Percentiles rank a stretch among this genome's conserved stretches.
These are phyloP conservation scores for Scutellaria minor DNA, from an alignment of 257 asterid genomes.

Conservation along the genomic window DNA sequence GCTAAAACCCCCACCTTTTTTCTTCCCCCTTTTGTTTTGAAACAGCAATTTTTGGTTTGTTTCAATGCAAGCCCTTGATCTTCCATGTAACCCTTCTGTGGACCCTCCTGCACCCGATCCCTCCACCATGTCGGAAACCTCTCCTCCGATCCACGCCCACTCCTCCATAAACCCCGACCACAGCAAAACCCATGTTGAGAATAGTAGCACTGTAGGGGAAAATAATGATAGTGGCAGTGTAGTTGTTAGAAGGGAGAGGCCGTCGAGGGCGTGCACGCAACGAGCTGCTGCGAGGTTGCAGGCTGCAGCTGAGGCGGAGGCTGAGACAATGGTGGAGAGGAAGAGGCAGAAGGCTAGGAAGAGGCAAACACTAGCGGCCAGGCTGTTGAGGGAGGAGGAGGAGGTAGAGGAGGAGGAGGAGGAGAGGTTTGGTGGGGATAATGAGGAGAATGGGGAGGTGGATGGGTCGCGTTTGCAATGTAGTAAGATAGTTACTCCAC, in stretches of 20 bases:
- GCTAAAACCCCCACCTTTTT: conserved; percentile 40
- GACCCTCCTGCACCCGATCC: conserved; percentile 52
- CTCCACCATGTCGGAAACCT: conserved; percentile 49
- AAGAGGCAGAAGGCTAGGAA: conserved; percentile 63
- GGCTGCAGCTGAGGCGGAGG: conserved; percentile 92
- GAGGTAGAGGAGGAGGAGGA: conserved; percentile 37
- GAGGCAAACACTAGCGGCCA: conserved; percentile 62
- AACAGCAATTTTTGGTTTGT: conserved; percentile 32
- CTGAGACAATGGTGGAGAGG: conserved; percentile 64
- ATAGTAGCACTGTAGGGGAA: conserved; percentile 35
- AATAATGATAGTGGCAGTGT: conserved; percentile 48
- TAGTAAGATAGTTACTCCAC: conserved; percentile 63
- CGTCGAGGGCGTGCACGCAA: conserved; percentile 96
- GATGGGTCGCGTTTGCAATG: conserved; percentile 49
- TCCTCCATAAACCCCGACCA: conserved; percentile 35
- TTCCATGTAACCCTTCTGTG: conserved; percentile 47
- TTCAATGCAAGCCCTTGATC: conserved; percentile 64
- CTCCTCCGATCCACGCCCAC: conserved; percentile 72
- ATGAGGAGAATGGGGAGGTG: conserved; percentile 37
- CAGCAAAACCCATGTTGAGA: conserved; percentile 39
- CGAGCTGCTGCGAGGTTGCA: conserved; percentile 89
- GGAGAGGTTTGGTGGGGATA: conserved; percentile 42
- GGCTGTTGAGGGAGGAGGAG: conserved; percentile 73
- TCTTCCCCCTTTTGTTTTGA: conserved; percentile 25
- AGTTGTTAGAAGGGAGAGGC: conserved; percentile 84